phyloP scores from a whole-genome alignment of 495 filamentous ascomycete species.

The Bacidia gigantensis region DNA sequence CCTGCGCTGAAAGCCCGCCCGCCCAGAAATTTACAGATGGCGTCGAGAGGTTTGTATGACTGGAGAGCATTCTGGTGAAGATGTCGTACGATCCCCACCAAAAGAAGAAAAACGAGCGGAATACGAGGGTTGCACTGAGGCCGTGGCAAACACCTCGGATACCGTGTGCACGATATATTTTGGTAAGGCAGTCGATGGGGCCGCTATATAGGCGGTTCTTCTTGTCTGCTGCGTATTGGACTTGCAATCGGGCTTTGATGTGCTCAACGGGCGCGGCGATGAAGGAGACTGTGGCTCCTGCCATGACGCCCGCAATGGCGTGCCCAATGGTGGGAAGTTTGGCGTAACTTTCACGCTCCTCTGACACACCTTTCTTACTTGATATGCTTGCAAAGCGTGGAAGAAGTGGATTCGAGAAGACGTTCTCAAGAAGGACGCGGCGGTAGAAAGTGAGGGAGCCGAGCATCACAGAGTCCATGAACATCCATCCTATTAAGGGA shows the following conservation, averaged over 20 bases:
- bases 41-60: constrained; percentile 55
- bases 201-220: constrained; percentile 64
- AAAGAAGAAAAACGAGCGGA: constrained; percentile 89
- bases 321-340: constrained; percentile 69
- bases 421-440: constrained; percentile 57
- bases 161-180: constrained; percentile 55
- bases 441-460: constrained; percentile 84
- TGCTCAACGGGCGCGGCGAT: constrained; percentile 84
- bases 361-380: constrained; percentile 7
- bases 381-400: constrained; percentile 18
- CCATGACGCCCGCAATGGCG: constrained; percentile 72
- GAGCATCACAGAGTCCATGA: constrained; percentile 95
- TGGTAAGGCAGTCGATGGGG: constrained; percentile 66
- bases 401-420: constrained; percentile 50
- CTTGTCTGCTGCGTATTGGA: constrained; percentile 74
- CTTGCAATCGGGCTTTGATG: constrained; percentile 83
- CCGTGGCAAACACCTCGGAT: constrained; percentile 73
- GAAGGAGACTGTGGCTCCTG: constrained; percentile 80
- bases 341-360: constrained; percentile 17
- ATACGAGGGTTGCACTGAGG: constrained; percentile 68
- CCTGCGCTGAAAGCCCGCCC: constrained; percentile 76
- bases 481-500: constrained; percentile 91
- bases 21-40: constrained; percentile 94
- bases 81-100: constrained; percentile 94
- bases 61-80: constrained; percentile 50